Conservation (phyloP, 345 rosid species). For the Excoecaria cochinchinensis region DNA sequence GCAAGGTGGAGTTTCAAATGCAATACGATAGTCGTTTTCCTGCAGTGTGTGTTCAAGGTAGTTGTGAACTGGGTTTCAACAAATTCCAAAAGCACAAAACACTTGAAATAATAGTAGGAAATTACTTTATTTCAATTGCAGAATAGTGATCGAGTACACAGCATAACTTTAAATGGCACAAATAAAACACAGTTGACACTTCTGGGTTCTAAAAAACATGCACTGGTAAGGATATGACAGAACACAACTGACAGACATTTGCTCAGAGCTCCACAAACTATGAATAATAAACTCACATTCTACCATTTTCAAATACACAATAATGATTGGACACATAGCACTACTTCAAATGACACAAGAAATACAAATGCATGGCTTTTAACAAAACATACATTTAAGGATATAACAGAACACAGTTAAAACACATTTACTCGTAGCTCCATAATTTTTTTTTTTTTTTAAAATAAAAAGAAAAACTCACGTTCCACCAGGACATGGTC, state of each 20-base stretch:
- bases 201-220: too few relatives aligned
- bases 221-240: too few relatives aligned
- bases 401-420: background rate
- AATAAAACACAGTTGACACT: too few relatives aligned
- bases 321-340: too few relatives aligned
- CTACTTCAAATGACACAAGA: background rate
- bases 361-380: background rate
- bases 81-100: background rate
- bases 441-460: too few relatives aligned
- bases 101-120: background rate
- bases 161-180: too few relatives aligned
- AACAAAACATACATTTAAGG: background rate
- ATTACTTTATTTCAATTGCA: slow-evolving; percentile 1
- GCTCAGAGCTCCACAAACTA: too few relatives aligned
- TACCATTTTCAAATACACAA: too few relatives aligned
- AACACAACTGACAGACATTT: too few relatives aligned
- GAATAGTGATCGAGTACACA: too few relatives aligned
- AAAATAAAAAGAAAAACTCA: slow-evolving; percentile 36
- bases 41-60: background rate
- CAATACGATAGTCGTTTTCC: background rate
- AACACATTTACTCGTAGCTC: background rate
- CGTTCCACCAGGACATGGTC: slow-evolving; percentile 90
- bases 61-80: background rate
- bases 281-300: too few relatives aligned
- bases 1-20: background rate